Conservation (phyloP, 352 stramenopile genomes). For the Phytophthora sansomeana region DNA sequence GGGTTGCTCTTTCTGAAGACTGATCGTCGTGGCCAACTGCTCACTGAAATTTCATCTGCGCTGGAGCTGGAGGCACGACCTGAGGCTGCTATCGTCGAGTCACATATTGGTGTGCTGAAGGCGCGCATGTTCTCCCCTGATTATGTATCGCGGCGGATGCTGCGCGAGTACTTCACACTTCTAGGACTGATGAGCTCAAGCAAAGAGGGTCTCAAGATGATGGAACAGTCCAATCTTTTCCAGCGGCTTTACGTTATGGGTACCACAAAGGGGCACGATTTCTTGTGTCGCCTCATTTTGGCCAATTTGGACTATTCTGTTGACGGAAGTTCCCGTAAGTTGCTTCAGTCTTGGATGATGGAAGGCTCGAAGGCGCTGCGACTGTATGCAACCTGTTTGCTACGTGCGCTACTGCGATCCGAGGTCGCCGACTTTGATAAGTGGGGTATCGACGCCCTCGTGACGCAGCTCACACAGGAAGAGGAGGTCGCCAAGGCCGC, state of each 20-base stretch:
- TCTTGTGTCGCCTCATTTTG: conserved; percentile 88
- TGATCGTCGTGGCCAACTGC: conserved; percentile 80
- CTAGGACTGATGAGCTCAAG: conserved; percentile 91
- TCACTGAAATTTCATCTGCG: conserved; percentile 88
- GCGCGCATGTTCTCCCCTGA: conserved; percentile 90
- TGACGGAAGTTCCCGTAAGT: conserved; percentile 85
- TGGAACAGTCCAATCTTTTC: conserved; percentile 93
- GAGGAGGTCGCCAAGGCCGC: conserved; percentile 85
- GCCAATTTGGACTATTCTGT: conserved; percentile 91
- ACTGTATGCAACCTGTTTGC: conserved; percentile 86
- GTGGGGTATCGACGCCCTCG: conserved; percentile 87
- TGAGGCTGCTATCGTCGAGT: conserved; percentile 89
- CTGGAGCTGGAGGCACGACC: conserved; percentile 85
- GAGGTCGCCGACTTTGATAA: conserved; percentile 91
- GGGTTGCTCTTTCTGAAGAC: conserved; percentile 90
- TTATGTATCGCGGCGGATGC: conserved; percentile 85
- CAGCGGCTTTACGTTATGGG: conserved; percentile 88
- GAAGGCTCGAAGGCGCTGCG: conserved; percentile 85
- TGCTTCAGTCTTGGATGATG: conserved; percentile 90
- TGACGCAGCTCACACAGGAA: conserved; percentile 88
- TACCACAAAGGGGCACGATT: conserved; percentile 88
- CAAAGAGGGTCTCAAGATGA: conserved; percentile 91
- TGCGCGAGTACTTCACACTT: conserved; percentile 92
- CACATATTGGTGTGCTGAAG: conserved; percentile 88
- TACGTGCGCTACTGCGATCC: conserved; percentile 81